A percentile compares a stretch with the other conserved stretches of the same genome.
These are phyloP conservation scores for Coprinopsis marcescibilis DNA, from an alignment of 768 basidiomycete genomes.

Conservation along the genomic window DNA sequence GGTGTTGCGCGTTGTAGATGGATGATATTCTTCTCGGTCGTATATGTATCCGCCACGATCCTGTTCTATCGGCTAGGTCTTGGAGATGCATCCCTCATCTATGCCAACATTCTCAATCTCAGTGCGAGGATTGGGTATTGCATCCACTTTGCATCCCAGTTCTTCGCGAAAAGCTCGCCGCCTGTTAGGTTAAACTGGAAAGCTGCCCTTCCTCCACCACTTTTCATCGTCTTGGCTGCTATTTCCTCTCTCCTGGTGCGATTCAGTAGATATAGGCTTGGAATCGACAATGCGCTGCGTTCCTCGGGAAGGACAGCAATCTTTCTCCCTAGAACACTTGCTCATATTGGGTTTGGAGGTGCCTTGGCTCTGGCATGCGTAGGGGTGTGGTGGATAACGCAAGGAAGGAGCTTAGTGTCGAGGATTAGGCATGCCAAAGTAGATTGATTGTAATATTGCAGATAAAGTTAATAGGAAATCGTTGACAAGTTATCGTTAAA, in stretches of 20 bases:
- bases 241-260: constrained; percentile 24
- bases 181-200: neutral
- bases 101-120: constrained; percentile 70
- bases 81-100: constrained; percentile 69
- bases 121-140: constrained; percentile 58
- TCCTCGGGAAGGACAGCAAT: neutral
- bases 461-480: neutral
- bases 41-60: constrained; percentile 56
- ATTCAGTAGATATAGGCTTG: constrained; percentile 19
- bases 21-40: constrained; percentile 72
- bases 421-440: neutral
- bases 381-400: constrained; percentile 1
- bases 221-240: constrained; percentile 16
- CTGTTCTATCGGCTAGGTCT: constrained; percentile 38
- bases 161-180: constrained; percentile 31
- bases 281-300: constrained; percentile 16
- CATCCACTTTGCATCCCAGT: constrained; percentile 40
- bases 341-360: neutral
- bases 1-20: constrained; percentile 37
- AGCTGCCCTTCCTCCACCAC: constrained; percentile 13
- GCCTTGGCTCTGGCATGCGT: neutral
- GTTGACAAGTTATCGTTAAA: neutral
- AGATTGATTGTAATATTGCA: constrained; percentile 1
- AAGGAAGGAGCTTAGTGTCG: neutral
- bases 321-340: neutral